Evolutionary conservation across 768 basidiomycete species (phyloP), one percentile per base, ranked within the genome.

Genomic region (Hygrophorus russula): DNA sequence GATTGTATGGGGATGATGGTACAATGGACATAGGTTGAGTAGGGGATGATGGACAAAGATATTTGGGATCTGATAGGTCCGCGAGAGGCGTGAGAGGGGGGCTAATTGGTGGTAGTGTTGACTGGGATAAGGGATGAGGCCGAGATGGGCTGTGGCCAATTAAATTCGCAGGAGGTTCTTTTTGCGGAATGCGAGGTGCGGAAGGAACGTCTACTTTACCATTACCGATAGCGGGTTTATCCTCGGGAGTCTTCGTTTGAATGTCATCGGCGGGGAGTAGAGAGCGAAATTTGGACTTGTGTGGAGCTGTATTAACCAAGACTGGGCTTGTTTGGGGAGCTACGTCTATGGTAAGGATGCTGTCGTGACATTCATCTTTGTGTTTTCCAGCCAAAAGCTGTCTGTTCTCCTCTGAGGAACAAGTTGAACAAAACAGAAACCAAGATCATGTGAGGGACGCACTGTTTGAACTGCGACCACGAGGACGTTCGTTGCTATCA

Each of bases 1-100:
- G 85, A 54, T 88, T 73, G 46, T 87, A 88, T 2, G 85, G 85
- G 4, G 85, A 86, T 52, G 76, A 67, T 6, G 80, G 77, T 37
- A 79, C 62, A 43, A 64, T 47, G 5, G 62, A 59, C 14, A 47
- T 53, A 35, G 49, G 46, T 13, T 60, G 48, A 14, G 60, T 52
- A 28, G 67, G 62, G 8, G 68, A 63, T 18, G 59, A 51, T 1
- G 39, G 15, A 13, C 24, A 33, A 41, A 34, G 3, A 19, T 14
- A 5, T 36, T 32, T 15, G 3, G 24, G 4, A 24, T 24, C 24
- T 24, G 24, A 24, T 7, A 7, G 7, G 7, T 24, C 24, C 7
- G 24, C 24, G 24, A 24, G 24, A 24, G 66, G 63, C 4, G 66
- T 62, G 36, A 65, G 55, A 37, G 67, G 61, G 33, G 64, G 64